phyloP scores from a whole-genome alignment of 371 early-diverging fungal species.

The Mucor ambiguus region DNA sequence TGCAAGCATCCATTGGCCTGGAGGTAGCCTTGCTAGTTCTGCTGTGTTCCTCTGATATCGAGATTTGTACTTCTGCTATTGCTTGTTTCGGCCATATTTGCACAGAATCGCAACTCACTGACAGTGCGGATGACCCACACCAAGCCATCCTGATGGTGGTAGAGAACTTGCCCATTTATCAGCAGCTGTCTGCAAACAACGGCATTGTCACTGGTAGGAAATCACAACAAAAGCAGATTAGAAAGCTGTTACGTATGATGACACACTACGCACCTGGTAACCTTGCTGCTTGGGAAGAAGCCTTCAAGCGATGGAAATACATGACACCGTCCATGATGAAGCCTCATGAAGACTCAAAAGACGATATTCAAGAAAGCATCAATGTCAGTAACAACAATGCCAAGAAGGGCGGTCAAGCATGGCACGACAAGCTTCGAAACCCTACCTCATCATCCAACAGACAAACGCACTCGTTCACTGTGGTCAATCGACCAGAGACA shows the following conservation, averaged over 20 bases:
- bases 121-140: slow-evolving; percentile 58
- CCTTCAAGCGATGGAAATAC: slow-evolving; percentile 78
- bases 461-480: slow-evolving; percentile 19
- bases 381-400: background rate
- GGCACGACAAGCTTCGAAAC: slow-evolving; percentile 49
- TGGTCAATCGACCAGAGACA: slow-evolving; percentile 8
- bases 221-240: slow-evolving; percentile 80
- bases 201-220: slow-evolving; percentile 70
- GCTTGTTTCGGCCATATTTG: slow-evolving; percentile 68
- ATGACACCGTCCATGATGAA: slow-evolving; percentile 59
- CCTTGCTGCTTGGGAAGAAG: slow-evolving; percentile 87
- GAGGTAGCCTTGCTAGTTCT: slow-evolving; percentile 80
- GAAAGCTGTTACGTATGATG: slow-evolving; percentile 71
- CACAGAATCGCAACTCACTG: slow-evolving; percentile 62
- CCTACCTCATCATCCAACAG: slow-evolving; percentile 21
- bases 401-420: slow-evolving; percentile 30
- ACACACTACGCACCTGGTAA: slow-evolving; percentile 75
- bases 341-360: slow-evolving; percentile 46
- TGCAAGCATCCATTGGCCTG: slow-evolving; percentile 72
- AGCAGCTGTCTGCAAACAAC: slow-evolving; percentile 64
- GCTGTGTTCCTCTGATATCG: slow-evolving; percentile 76
- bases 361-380: slow-evolving; percentile 31
- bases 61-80: slow-evolving; percentile 67
- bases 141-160: slow-evolving; percentile 62
- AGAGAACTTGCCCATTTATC: slow-evolving; percentile 75